phyloP scores from a whole-genome alignment of 768 basidiomycete species.

The Cystofilobasidium capitatum region DNA sequence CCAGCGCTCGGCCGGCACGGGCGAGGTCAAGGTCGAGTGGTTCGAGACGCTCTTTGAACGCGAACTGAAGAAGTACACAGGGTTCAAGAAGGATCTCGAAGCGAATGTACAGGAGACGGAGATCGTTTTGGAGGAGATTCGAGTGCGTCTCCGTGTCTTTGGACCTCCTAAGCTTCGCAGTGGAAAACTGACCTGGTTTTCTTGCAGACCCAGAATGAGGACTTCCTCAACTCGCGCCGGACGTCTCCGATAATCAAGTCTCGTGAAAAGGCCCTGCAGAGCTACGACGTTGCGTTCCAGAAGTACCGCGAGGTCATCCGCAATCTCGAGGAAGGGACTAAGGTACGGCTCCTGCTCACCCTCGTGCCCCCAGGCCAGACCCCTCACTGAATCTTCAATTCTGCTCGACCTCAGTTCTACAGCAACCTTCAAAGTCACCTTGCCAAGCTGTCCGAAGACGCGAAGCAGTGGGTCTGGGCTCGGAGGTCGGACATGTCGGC shows the following conservation, averaged over 20 bases:
- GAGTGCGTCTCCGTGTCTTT: slow-evolving; percentile 45
- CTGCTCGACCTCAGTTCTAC: slow-evolving; percentile 57
- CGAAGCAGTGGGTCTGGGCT: slow-evolving; percentile 23
- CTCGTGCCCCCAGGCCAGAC: neutral
- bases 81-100: slow-evolving; percentile 50
- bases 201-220: slow-evolving; percentile 54
- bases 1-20: slow-evolving; percentile 44
- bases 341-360: slow-evolving; percentile 44
- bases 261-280: slow-evolving; percentile 70
- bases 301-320: slow-evolving; percentile 75
- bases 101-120: slow-evolving; percentile 55
- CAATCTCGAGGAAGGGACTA: slow-evolving; percentile 80
- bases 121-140: slow-evolving; percentile 55
- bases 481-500: slow-evolving; percentile 12
- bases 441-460: slow-evolving; percentile 21
- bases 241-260: slow-evolving; percentile 69
- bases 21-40: slow-evolving; percentile 68
- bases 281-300: slow-evolving; percentile 72
- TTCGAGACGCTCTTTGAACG: slow-evolving; percentile 75
- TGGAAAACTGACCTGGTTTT: neutral
- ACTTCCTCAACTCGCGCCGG: slow-evolving; percentile 64
- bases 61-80: slow-evolving; percentile 72
- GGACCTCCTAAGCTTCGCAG: neutral
- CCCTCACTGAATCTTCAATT: neutral
- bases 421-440: slow-evolving; percentile 69